Conservation (phyloP, 371 early-diverging fungal genomes). For the Mortierella sp. region DNA sequence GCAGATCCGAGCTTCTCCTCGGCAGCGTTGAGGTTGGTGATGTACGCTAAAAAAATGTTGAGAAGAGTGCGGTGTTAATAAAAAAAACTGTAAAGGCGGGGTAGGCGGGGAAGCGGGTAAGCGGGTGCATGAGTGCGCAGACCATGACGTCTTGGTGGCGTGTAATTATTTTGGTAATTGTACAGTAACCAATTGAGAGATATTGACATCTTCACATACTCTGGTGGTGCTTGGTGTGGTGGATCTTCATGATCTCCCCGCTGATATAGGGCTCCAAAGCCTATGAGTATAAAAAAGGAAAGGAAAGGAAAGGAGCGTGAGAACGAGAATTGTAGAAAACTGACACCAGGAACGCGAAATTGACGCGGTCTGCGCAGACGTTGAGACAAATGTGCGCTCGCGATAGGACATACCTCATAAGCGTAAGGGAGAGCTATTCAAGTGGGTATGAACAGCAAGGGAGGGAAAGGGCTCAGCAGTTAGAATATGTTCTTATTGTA, state of each 20-base stretch:
- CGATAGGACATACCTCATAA: slow-evolving; percentile 65
- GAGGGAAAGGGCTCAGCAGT: background rate
- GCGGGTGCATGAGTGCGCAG: background rate
- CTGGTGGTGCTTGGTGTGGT: slow-evolving; percentile 98
- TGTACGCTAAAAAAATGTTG: slow-evolving; percentile 62
- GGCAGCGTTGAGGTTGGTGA: slow-evolving; percentile 69
- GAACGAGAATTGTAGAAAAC: background rate
- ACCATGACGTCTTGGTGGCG: slow-evolving; percentile 20
- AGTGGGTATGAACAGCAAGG: background rate
- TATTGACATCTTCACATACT: slow-evolving; percentile 18
- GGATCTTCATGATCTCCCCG: slow-evolving; percentile 96
- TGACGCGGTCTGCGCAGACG: slow-evolving; percentile 4
- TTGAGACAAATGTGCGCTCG: background rate
- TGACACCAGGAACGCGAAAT: slow-evolving; percentile 12
- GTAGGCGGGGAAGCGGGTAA: too few species aligned
- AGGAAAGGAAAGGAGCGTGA: background rate
- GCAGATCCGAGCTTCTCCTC: slow-evolving; percentile 84
- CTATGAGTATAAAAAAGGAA: slow-evolving; percentile 60
- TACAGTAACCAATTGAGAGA: background rate
- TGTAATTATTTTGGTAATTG: slow-evolving; percentile 9
- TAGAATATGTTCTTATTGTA: background rate
- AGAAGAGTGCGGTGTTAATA: background rate
- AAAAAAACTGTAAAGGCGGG: background rate
- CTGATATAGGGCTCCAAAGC: slow-evolving; percentile 96
- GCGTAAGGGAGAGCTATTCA: slow-evolving; percentile 75